phyloP scores from a whole-genome alignment of 2,329 filamentous ascomycete species.

The Penicillium digitatum region DNA sequence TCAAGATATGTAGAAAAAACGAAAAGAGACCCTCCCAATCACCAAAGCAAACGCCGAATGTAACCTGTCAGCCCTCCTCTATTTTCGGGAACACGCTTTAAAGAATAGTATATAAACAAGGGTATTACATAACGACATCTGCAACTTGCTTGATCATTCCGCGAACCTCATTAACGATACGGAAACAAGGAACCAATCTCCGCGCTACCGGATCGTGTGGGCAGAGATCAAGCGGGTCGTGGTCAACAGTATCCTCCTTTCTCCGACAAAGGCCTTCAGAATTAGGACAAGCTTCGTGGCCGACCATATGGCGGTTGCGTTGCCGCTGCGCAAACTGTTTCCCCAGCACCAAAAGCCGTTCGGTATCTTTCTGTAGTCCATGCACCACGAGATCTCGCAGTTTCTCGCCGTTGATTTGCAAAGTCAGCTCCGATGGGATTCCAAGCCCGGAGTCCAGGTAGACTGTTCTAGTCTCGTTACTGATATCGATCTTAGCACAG shows the following conservation, averaged over 20 bases:
- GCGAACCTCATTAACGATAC: constrained; percentile 29
- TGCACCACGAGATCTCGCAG: constrained; percentile 11
- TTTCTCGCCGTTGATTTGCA: constrained; percentile 16
- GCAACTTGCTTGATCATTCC: constrained; percentile 27
- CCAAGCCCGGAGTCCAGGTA: constrained; percentile 14
- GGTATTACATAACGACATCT: constrained; percentile 18
- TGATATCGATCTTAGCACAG: constrained; percentile 12
- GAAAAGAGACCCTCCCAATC: no score
- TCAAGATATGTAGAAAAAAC: neutral
- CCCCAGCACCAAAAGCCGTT: constrained; percentile 17
- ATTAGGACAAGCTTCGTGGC: constrained; percentile 26
- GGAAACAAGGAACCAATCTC: constrained; percentile 27
- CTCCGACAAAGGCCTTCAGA: constrained; percentile 26
- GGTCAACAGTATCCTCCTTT: constrained; percentile 18
- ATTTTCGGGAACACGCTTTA: neutral
- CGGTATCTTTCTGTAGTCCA: constrained; percentile 18
- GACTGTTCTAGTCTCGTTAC: constrained; percentile 5
- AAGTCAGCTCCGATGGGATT: constrained; percentile 2
- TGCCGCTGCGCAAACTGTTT: constrained; percentile 26
- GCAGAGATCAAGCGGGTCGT: constrained; percentile 28
- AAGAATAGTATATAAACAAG: constrained; percentile 18
- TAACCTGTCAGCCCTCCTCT: neutral
- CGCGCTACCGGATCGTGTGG: constrained; percentile 22
- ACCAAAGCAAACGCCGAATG: neutral
- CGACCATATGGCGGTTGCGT: constrained; percentile 27